phyloP scores from a whole-genome alignment of 345 rosid species.

The Turritis glabra region DNA sequence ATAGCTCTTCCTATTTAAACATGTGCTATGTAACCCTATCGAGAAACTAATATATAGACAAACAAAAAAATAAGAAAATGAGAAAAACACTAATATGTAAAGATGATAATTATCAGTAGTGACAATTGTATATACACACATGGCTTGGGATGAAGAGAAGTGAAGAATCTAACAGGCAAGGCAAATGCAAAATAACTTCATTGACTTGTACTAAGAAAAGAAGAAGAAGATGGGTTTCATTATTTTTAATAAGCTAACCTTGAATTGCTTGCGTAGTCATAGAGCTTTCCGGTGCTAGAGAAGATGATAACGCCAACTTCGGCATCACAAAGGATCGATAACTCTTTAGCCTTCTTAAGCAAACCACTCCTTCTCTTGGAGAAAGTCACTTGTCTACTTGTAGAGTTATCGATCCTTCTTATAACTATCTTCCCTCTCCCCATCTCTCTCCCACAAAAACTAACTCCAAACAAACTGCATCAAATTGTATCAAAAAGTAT shows the following conservation, averaged over 20 bases:
- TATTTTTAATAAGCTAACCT: slow-evolving; percentile 23
- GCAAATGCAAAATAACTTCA: slow-evolving; percentile 10
- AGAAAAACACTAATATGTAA: not conserved
- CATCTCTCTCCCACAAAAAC: slow-evolving; percentile 12
- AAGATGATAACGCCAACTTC: slow-evolving; percentile 44
- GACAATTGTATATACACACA: not conserved
- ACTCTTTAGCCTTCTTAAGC: slow-evolving; percentile 41
- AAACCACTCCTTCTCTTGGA: slow-evolving; percentile 42
- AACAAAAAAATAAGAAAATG: not conserved
- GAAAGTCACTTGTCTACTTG: slow-evolving; percentile 46
- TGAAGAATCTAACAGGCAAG: slow-evolving; percentile 6
- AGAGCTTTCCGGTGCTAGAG: slow-evolving; percentile 44
- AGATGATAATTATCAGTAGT: slow-evolving; percentile 4
- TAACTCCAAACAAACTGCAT: not conserved
- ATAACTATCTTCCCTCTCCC: slow-evolving; percentile 43
- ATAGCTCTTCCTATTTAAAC: not conserved
- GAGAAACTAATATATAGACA: not conserved
- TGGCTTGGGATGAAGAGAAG: not conserved
- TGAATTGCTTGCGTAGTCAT: slow-evolving; percentile 42
- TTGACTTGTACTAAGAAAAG: not conserved
- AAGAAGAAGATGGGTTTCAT: not conserved
- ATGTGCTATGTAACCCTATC: not conserved
- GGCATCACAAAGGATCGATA: slow-evolving; percentile 44
- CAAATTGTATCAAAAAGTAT: not conserved
- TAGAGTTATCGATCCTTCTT: slow-evolving; percentile 39